Base-by-base conservation (phyloP, 192 early-diverging fungal species). In the Geosiphon pyriformis region DNA sequence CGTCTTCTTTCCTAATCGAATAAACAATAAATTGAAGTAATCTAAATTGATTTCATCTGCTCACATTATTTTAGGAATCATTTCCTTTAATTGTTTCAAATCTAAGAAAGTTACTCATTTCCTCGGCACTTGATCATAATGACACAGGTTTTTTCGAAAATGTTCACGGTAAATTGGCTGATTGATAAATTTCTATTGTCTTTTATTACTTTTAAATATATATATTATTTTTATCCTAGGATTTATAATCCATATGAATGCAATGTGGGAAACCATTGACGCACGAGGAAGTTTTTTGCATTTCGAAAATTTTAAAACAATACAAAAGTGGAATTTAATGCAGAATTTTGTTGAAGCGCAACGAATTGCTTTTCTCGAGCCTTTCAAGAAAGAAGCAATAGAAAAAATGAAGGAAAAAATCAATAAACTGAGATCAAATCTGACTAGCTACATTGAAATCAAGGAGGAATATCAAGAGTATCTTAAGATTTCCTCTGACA, bases 221-320 rank as follows among this genome's bases (percentile, higher is more conserved):
- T 54, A 26, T 55, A 26, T 2, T 11, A 55, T 26, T 26, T 26
- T 12, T 0, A 15, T 11, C 30, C 30, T 30, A 57, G 55, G 55
- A 2, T 57, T 57, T 57, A 57, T 57, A 4, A 18, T 30, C 12
- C 30, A 57, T 17, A 57, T 57, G 55, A 57, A 57, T 18, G 30
- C 55, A 0, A 30, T 57, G 18, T 57, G 55, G 55, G 23, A 18
- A 8, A 57, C n/a, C 7, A 57, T 57, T 57, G 23, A 31, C 31
- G 30, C 29, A 26, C 10, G 30, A n/a, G 55, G 55, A 17, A 57
- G 29, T 33, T 57, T 57, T 18, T 18, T 57, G 7, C 55, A 57
- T n/a, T 57, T 57, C 30, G 29, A 57, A 30, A n/a, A 11, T n/a
- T 57, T 57, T 18, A 57, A 32, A 57, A 15, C 23, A 31, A 57